Base-by-base conservation (phyloP, 495 filamentous ascomycete species). In the Poronia punctata region DNA sequence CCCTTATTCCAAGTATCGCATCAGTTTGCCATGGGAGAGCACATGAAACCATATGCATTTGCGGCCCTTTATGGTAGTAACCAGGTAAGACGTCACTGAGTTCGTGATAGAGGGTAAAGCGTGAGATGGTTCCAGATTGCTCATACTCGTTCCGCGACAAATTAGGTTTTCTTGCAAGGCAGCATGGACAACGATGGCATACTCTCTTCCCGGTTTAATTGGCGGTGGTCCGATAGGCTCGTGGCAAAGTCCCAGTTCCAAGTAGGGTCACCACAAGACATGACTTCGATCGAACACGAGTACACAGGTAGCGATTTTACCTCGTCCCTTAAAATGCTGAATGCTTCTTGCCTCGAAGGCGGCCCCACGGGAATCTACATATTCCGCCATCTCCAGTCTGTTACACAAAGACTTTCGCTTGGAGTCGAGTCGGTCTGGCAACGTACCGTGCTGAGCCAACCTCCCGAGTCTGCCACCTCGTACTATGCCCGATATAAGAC, bases 1-100 rank as follows among this genome's bases (percentile, higher is more conserved):
- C 93, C 92, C 32, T 69, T 97, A 54, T 99, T 99, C 75, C 90
- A 96, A 64, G 83, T 95, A 44, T 95, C 89, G 35, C 93, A 99
- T 73, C 83, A 89, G 37, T 92, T 99, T 60, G 78, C 89, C 21
- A 86, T 95, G 80, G 90, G 93, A 42, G 84, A 92, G 56, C 78
- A 81, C 35, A 66, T 90, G 60, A 86, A 87, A 54, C 93, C 93
- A 24, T 99, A 99, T 64, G 83, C 83, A 28, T 96, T 96, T 66
- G 85, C 86, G 40, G 86, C 86, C 39, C 75, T 99, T 55, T 95
- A 88, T 60, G 93, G 93, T 41, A 94, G 82, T 51, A 79, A 80
- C 56, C 92, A 84, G 72, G 89, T 96, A 68, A 61, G 84, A 8
- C 21, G 21, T 36, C 16, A 14, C 25, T 21, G 12, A 5, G 14